These are phyloP conservation scores for Ophiostoma piceae DNA, from an alignment of 2,329 filamentous ascomycete genomes.

Conservation along the genomic window DNA sequence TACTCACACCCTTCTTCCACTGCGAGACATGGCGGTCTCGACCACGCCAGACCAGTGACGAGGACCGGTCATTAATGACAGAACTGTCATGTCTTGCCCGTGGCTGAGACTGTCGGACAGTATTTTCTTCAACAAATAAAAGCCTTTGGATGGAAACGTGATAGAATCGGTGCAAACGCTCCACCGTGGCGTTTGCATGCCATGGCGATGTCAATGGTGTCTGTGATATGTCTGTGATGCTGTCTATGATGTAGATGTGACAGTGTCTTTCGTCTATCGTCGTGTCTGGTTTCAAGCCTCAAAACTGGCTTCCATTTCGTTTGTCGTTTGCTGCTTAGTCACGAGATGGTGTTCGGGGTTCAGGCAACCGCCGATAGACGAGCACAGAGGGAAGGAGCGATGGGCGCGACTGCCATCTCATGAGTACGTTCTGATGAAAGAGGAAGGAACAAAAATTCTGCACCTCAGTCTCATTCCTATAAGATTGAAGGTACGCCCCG, in stretches of 20 bases:
- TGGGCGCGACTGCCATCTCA: background rate
- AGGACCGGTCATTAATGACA: background rate
- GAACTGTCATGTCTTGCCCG: background rate
- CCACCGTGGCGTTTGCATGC: background rate
- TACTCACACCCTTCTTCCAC: background rate
- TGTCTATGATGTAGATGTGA: too few species aligned
- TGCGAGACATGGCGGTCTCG: background rate
- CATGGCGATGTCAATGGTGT: background rate
- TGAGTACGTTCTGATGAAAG: background rate
- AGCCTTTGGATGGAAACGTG: background rate
- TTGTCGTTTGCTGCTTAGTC: background rate
- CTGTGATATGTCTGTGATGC: background rate
- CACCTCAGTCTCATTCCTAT: background rate
- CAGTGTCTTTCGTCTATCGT: too few species aligned
- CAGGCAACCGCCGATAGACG: background rate
- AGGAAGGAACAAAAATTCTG: background rate
- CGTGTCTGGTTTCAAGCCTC: too few species aligned
- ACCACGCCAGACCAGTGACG: background rate
- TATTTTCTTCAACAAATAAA: background rate
- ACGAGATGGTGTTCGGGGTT: background rate
- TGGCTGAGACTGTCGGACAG: background rate
- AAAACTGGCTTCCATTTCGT: too few species aligned
- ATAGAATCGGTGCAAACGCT: background rate
- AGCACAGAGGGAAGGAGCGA: slow-evolving; percentile 1
- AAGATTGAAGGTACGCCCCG: background rate